Conservation (phyloP, 306 rosid species). For the Prunus mume region DNA sequence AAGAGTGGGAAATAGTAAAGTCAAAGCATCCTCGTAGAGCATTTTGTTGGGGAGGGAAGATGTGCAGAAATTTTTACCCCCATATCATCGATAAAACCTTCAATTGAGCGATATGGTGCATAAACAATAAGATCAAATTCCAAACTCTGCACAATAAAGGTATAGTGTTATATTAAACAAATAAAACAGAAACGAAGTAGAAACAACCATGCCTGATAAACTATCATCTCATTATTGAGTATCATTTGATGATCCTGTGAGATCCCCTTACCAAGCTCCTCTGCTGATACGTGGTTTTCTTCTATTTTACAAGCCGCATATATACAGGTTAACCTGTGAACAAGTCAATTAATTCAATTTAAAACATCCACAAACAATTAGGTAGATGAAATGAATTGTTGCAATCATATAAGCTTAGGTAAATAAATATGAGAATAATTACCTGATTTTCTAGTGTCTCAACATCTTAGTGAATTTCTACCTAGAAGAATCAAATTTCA, state of each 20-base stretch:
- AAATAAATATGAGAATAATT: neutral
- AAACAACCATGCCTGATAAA: conserved; percentile 87
- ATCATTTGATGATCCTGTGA: conserved; percentile 98
- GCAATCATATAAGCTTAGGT: neutral
- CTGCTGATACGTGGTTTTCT: conserved; percentile 96
- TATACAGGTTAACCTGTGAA: conserved; percentile 89
- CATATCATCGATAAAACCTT: conserved; percentile 71
- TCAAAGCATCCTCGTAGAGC: neutral
- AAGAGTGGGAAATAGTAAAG: conserved; percentile 1
- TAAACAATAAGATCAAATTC: conserved; percentile 93
- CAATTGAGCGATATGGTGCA: conserved; percentile 83
- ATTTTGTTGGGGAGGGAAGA: neutral
- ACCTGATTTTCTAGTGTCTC: neutral
- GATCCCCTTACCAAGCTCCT: conserved; percentile 99
- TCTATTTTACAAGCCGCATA: conserved; percentile 98
- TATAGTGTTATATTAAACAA: neutral
- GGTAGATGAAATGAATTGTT: neutral
- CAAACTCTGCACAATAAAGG: conserved; percentile 63
- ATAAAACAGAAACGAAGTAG: conserved; percentile 3
- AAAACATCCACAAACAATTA: neutral
- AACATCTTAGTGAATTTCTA: neutral
- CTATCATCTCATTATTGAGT: conserved; percentile 98
- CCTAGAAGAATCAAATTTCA: conserved; percentile 14
- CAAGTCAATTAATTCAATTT: neutral
- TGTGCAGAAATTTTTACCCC: conserved; percentile 43